These are phyloP conservation scores for Hemerocallis citrina DNA, from an alignment of 106 monocot species.

Conservation along the genomic window DNA sequence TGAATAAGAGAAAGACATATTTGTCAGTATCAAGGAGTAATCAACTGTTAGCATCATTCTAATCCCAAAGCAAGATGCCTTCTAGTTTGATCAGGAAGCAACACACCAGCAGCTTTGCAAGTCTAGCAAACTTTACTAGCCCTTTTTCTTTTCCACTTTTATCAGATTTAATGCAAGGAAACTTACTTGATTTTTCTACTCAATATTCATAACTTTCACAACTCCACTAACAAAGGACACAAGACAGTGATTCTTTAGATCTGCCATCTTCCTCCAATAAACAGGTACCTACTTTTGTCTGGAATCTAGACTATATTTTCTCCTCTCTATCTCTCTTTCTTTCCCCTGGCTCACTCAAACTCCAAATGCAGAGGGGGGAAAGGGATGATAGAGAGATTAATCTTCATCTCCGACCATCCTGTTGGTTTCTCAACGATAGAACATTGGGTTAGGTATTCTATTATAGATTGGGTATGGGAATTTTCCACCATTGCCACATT, in stretches of 20 bases:
- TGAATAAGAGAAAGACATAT: no score
- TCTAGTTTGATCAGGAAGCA: not conserved
- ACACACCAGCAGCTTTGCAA: constrained; percentile 5
- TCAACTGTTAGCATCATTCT: not conserved
- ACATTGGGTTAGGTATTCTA: not conserved
- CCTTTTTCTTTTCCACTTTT: not conserved
- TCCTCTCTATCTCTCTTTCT: no score
- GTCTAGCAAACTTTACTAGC: not conserved
- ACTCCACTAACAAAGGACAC: constrained; percentile 1
- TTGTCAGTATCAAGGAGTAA: not conserved
- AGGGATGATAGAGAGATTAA: not conserved
- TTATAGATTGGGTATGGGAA: not conserved
- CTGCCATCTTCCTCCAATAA: constrained; percentile 1
- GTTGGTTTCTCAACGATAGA: not conserved
- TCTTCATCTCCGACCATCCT: not conserved
- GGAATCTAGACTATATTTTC: constrained; percentile 7
- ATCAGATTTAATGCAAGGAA: not conserved
- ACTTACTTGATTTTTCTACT: not conserved
- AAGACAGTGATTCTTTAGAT: constrained; percentile 5
- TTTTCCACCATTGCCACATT: not conserved
- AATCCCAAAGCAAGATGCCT: not conserved
- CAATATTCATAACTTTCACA: not conserved
- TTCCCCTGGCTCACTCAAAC: not conserved
- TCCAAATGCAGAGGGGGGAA: not conserved
- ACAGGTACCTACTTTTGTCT: not conserved